Conservation (phyloP, 2,329 filamentous ascomycete genomes). For the Ambrosiella beaveri region DNA sequence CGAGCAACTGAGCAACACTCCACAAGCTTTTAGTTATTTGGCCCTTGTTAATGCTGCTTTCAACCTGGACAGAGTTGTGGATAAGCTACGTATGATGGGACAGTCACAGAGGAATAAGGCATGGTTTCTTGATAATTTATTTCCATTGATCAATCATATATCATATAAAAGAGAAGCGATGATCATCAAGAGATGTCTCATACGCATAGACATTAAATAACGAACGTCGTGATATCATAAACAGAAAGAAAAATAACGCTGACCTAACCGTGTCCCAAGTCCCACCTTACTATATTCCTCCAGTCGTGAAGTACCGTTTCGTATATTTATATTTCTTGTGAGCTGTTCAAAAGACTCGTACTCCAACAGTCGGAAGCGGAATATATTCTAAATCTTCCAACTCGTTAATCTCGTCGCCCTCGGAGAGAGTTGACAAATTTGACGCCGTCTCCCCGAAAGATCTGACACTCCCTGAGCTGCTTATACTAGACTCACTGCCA, state of each 20-base stretch:
- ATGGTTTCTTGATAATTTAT: background rate
- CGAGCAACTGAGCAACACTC: conserved; percentile 64
- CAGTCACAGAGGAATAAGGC: background rate
- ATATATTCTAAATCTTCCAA: conserved; percentile 13
- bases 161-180: background rate
- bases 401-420: conserved; percentile 4
- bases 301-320: background rate
- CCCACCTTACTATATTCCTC: background rate
- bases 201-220: background rate
- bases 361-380: background rate
- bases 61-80: conserved; percentile 43
- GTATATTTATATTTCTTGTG: background rate
- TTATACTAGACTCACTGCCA: background rate
- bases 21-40: conserved; percentile 62
- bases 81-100: background rate
- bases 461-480: background rate
- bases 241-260: background rate
- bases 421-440: conserved; percentile 1
- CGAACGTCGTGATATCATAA: conserved; percentile 5
- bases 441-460: background rate
- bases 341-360: background rate
- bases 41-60: conserved; percentile 62
- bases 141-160: background rate
- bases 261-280: background rate
- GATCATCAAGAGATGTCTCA: background rate